phyloP scores from a whole-genome alignment of 139 green algal species.

The Haematococcus sp. region DNA sequence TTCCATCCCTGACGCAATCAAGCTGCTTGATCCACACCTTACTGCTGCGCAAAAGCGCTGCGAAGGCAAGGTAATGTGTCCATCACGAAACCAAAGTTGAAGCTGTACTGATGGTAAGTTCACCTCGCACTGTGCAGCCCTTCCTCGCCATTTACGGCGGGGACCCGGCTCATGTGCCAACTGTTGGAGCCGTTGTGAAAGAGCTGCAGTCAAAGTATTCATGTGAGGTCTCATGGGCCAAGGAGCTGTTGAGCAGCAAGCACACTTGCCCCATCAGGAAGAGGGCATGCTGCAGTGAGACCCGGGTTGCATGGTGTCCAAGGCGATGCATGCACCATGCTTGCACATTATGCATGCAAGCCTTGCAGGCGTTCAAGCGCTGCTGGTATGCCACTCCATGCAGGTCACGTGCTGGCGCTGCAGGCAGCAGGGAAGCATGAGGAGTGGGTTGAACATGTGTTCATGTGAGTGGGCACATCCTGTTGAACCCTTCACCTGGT shows the following conservation, averaged over 20 bases:
- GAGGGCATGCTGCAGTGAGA: too few relatives aligned
- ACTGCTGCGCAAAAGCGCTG: conserved; percentile 1
- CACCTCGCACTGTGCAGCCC: background rate
- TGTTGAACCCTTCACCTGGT: too few relatives aligned
- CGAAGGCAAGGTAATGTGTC: background rate
- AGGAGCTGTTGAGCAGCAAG: too few relatives aligned
- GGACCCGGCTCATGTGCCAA: conserved; percentile 11
- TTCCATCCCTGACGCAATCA: background rate
- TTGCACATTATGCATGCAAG: too few relatives aligned
- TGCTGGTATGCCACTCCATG: too few relatives aligned
- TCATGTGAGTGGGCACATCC: conserved; percentile 16
- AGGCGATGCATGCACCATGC: too few relatives aligned
- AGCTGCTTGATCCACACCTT: background rate
- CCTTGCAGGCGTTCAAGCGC: too few relatives aligned
- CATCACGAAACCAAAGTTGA: background rate
- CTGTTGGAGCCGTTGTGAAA: conserved; percentile 8
- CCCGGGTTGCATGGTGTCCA: too few relatives aligned
- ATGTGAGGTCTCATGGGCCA: background rate
- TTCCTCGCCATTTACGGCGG: conserved; percentile 9
- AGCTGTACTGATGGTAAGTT: background rate
- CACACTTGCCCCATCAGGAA: too few relatives aligned
- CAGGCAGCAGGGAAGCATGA: conserved; percentile 13
- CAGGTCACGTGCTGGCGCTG: conserved; percentile 3
- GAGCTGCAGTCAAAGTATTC: background rate
- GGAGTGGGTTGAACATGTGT: conserved; percentile 7